Evolutionary conservation across 1,284 basidiomycete genomes (phyloP), one percentile per base, ranked within the genome.

Genomic region (Sporisorium sorghi): DNA sequence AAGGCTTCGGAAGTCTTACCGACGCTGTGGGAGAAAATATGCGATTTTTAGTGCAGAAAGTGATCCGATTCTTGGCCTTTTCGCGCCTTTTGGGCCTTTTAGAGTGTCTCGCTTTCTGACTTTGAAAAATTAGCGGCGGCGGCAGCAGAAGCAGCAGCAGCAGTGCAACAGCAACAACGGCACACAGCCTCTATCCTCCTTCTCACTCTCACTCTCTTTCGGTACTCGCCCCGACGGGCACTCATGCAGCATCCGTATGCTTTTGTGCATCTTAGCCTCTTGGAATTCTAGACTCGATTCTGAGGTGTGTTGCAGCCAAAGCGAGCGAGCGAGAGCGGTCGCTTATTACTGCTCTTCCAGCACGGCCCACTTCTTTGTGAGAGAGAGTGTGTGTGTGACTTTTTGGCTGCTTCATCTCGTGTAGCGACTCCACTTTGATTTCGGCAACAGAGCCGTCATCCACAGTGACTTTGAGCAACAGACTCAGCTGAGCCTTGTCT

Each of bases 211-310:
- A 9, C 32, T 14, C 12, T 6, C 12, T 11, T 6, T 33, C 32
- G 32, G 32, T 33, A 33, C 32, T 11, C 12, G 32, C 32, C 32
- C 32, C 32, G 32, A 6, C 32, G 32, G 32, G 37, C 37, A 8
- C 19, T 40, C 37, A 19, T 40, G 37, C 37, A 40, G n/a, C n/a
- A 19, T 40, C 37, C 8, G n/a, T n/a, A 40, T n/a, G 7, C n/a
- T 40, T 19, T 40, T n/a, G 19, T 19, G 32, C n/a, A n/a, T n/a
- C n/a, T n/a, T n/a, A n/a, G n/a, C n/a, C n/a, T n/a, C n/a, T n/a
- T n/a, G n/a, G n/a, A n/a, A 23, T 47, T 30, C 44, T 28, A 47
- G 44, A 47, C 44, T 47, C 44, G 44, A 30, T 49, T 35, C n/a
- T n/a, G 15, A 8, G 1, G 35, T 37, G 35, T 37, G 15, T 37